A percentile compares a stretch with the other conserved stretches of the same genome.
phyloP scores from a whole-genome alignment of 108 stramenopile species.

The Discostella stelligeroides region DNA sequence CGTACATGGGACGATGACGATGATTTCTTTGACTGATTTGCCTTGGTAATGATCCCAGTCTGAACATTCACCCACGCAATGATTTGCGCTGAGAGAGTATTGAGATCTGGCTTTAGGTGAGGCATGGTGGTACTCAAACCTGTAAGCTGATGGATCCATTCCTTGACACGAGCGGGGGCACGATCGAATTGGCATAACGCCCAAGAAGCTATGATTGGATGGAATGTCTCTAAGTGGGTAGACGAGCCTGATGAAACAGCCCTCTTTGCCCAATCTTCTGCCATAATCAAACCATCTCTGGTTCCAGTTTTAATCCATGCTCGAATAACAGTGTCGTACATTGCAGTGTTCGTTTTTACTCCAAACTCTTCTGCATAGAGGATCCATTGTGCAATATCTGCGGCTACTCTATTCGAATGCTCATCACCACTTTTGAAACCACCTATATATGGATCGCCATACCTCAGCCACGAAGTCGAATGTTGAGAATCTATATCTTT shows the following conservation, averaged over 20 bases:
- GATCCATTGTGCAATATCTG: constrained; percentile 59
- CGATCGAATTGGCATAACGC: constrained; percentile 51
- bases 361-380: constrained; percentile 45
- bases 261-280: constrained; percentile 49
- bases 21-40: constrained; percentile 4
- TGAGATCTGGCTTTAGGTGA: constrained; percentile 29
- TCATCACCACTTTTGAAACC: constrained; percentile 42
- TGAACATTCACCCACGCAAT: constrained; percentile 35
- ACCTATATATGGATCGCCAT: constrained; percentile 32
- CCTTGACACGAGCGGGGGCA: constrained; percentile 55
- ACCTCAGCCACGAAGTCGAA: constrained; percentile 45
- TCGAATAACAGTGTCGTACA: constrained; percentile 75
- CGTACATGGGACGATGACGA: not conserved
- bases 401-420: constrained; percentile 47
- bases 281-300: constrained; percentile 54
- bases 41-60: constrained; percentile 6
- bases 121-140: constrained; percentile 23
- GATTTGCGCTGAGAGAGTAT: constrained; percentile 31
- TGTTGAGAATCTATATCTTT: constrained; percentile 4
- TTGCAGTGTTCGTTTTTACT: constrained; percentile 60
- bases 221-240: constrained; percentile 57
- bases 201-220: constrained; percentile 77
- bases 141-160: constrained; percentile 51
- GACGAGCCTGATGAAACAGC: constrained; percentile 11
- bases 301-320: constrained; percentile 75